These are phyloP conservation scores for Sphagnum magellanicum DNA, from an alignment of 228 moss, liverwort and hornwort species.

Conservation along the genomic window DNA sequence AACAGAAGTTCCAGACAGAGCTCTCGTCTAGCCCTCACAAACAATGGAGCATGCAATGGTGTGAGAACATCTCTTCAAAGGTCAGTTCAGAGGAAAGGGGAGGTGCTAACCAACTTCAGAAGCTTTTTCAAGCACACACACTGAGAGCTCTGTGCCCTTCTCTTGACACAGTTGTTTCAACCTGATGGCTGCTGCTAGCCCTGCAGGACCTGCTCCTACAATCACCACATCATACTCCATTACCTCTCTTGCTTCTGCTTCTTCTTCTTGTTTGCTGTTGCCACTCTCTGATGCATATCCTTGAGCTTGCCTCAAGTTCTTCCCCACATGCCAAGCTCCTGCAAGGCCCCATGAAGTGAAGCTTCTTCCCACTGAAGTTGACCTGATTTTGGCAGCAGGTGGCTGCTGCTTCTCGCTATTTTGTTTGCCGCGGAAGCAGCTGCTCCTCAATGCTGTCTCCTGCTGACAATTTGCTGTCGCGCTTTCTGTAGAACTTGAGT, in stretches of 20 bases:
- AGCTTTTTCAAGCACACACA: slow-evolving; percentile 81
- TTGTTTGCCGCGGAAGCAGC: background rate
- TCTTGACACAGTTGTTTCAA: slow-evolving; percentile 73
- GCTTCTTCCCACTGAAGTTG: background rate
- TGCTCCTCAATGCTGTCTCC: background rate
- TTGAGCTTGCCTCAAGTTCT: slow-evolving; percentile 3
- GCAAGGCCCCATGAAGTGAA: background rate
- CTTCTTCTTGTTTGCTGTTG: background rate
- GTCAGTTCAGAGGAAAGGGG: background rate
- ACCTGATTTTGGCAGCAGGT: slow-evolving; percentile 1
- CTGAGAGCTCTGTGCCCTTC: slow-evolving; percentile 50
- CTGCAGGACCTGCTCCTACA: slow-evolving; percentile 81
- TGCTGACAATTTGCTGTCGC: background rate
- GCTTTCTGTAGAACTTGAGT: background rate
- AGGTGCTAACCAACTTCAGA: slow-evolving; percentile 64
- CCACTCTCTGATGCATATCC: slow-evolving; percentile 19
- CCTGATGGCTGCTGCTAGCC: slow-evolving; percentile 71
- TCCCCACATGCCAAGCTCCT: background rate
- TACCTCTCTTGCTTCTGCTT: slow-evolving; percentile 42
- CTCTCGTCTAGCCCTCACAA: no score
- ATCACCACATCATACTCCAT: slow-evolving; percentile 90
- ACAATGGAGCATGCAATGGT: no score
- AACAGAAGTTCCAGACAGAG: no score
- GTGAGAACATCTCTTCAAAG: no score
- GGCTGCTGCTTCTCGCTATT: background rate